Percentiles rank a stretch among this genome's conserved stretches.
Conservation (phyloP, 768 basidiomycete genomes). For the Tephrocybe sp. region DNA sequence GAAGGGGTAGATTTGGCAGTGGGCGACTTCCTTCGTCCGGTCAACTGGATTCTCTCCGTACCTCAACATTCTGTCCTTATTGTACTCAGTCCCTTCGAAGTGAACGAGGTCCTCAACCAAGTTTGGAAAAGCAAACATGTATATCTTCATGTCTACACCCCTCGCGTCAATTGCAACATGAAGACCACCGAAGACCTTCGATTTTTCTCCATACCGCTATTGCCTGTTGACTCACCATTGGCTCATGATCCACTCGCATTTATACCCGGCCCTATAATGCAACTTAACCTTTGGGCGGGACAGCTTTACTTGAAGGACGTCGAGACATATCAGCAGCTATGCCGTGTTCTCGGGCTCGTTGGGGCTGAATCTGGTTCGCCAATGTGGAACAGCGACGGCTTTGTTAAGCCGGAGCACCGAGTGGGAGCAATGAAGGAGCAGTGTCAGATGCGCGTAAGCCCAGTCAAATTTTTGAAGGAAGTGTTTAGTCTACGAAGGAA, state of each 20-base stretch:
- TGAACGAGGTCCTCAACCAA: constrained; percentile 29
- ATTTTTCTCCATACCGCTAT: constrained; percentile 25
- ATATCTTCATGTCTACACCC: constrained; percentile 40
- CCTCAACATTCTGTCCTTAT: constrained; percentile 21
- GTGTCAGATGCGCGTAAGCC: constrained; percentile 30
- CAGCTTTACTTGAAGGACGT: constrained; percentile 37
- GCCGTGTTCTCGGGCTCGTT: constrained; percentile 33
- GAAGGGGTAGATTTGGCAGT: constrained; percentile 7
- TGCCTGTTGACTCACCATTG: constrained; percentile 13
- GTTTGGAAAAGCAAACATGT: constrained; percentile 30
- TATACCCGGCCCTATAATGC: constrained; percentile 17
- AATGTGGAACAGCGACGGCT: constrained; percentile 26
- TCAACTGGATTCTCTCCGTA: constrained; percentile 40
- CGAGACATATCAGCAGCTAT: constrained; percentile 28
- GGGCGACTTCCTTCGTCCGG: constrained; percentile 32
- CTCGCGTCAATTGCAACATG: constrained; percentile 31
- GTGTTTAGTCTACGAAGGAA: constrained; percentile 35
- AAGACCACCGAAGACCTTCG: constrained; percentile 33
- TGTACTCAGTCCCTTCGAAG: constrained; percentile 39
- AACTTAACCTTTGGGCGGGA: constrained; percentile 43
- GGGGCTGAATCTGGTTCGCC: constrained; percentile 9
- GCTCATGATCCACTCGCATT: constrained; percentile 23
- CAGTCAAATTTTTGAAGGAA: constrained; percentile 35
- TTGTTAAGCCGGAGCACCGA: constrained; percentile 23
- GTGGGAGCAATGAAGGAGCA: constrained; percentile 8